Conservation (phyloP, 352 stramenopile species). For the Globisporangium recalcitrans region DNA sequence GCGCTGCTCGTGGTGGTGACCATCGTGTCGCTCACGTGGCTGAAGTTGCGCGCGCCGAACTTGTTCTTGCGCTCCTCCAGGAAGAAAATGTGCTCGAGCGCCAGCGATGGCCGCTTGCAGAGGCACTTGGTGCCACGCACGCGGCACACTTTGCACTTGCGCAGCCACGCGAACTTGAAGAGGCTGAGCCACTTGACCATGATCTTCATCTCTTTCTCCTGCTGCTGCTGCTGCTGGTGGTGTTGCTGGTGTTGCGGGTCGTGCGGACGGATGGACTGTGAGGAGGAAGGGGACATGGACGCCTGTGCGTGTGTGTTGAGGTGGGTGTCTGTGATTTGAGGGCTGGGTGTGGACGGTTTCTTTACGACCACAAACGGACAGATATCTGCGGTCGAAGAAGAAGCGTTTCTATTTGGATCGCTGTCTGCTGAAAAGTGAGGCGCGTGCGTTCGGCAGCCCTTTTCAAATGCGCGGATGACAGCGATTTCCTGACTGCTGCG, state of each 20-base stretch:
- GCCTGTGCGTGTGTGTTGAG: too few relatives aligned
- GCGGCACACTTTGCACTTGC: conserved; percentile 58
- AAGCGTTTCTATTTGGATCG: neutral
- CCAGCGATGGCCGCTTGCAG: conserved; percentile 60
- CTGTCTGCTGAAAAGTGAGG: neutral
- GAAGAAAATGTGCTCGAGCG: conserved; percentile 78
- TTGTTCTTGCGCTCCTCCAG: conserved; percentile 82
- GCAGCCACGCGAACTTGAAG: conserved; percentile 64
- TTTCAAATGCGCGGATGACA: neutral
- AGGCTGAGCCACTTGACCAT: conserved; percentile 52
- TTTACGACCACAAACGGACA: neutral
- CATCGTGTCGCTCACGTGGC: conserved; percentile 67
- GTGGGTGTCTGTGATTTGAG: too few relatives aligned
- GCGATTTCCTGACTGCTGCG: neutral
- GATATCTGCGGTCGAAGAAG: too few relatives aligned
- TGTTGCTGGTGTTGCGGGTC: neutral
- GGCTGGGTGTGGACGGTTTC: too few relatives aligned
- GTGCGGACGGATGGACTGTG: neutral
- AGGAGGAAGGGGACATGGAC: neutral
- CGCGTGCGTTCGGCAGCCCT: neutral
- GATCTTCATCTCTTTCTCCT: conserved; percentile 36
- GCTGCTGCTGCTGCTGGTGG: too few relatives aligned
- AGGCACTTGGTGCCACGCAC: conserved; percentile 63
- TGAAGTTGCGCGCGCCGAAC: conserved; percentile 70
- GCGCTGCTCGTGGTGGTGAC: conserved; percentile 27